Conservation (phyloP, 1,284 basidiomycete genomes). For the Somion occarium region DNA sequence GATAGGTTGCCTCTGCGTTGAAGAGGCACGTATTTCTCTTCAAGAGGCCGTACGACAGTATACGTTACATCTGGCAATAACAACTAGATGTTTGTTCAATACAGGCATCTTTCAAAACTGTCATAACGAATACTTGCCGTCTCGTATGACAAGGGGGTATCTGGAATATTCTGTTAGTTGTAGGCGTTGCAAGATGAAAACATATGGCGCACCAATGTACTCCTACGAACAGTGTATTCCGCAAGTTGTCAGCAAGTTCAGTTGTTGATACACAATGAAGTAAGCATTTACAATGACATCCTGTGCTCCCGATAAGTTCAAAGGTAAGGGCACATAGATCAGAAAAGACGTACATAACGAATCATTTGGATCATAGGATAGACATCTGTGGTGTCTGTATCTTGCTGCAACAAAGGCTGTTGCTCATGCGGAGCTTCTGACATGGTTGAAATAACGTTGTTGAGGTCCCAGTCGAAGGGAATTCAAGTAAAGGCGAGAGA, state of each 20-base stretch:
- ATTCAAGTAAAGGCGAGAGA: neutral
- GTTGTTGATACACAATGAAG: neutral
- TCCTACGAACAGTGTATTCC: constrained; percentile 33
- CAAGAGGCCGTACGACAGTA: constrained; percentile 72
- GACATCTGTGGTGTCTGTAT: constrained; percentile 51
- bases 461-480: neutral
- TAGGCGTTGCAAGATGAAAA: constrained; percentile 4
- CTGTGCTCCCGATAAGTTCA: constrained; percentile 28
- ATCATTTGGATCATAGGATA: constrained; percentile 75
- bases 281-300: constrained; percentile 47
- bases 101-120: constrained; percentile 3
- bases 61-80: constrained; percentile 83
- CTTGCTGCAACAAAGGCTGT: constrained; percentile 38
- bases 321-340: constrained; percentile 1
- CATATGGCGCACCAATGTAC: constrained; percentile 48
- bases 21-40: constrained; percentile 66
- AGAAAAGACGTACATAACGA: constrained; percentile 39
- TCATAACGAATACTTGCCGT: constrained; percentile 37
- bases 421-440: constrained; percentile 22
- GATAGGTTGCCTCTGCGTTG: constrained; percentile 66
- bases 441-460: constrained; percentile 17
- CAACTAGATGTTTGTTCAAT: constrained; percentile 39
- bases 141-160: constrained; percentile 74
- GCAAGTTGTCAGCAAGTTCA: neutral
- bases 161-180: constrained; percentile 30